Conservation (phyloP, 441 rosid genomes). For the Gossypium aridum region DNA sequence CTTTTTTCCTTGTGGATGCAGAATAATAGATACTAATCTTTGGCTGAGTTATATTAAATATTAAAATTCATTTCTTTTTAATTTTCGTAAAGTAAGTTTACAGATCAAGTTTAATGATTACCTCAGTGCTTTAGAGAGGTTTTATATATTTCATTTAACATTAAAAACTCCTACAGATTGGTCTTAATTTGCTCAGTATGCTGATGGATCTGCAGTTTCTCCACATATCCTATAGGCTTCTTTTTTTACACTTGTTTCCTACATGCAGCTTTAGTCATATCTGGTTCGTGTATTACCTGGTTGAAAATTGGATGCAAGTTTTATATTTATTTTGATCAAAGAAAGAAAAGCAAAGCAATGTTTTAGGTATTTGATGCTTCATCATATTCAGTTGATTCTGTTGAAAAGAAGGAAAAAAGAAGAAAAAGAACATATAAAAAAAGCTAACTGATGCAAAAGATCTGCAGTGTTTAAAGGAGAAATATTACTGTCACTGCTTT, state of each 20-base stretch:
- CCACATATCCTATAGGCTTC: not conserved
- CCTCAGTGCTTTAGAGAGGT: conserved; percentile 1
- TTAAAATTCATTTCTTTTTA: not conserved
- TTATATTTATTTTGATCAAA: not conserved
- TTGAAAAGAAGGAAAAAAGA: not conserved
- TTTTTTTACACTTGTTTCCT: not conserved
- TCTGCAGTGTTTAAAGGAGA: not conserved
- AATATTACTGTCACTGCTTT: not conserved
- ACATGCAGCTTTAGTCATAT: not conserved
- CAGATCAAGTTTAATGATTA: not conserved
- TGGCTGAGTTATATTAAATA: not conserved
- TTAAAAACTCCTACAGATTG: not conserved
- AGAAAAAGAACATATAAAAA: not conserved
- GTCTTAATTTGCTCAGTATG: not conserved
- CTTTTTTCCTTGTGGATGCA: not conserved
- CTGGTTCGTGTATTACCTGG: conserved; percentile 2
- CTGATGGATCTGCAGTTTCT: not conserved
- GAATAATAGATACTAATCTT: not conserved
- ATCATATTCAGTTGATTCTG: not conserved
- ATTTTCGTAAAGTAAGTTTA: not conserved
- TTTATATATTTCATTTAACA: not conserved
- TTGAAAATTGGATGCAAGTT: not conserved
- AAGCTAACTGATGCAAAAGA: not conserved
- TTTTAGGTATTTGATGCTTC: conserved; percentile 3
- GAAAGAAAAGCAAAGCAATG: not conserved